Percentiles rank a stretch among this genome's conserved stretches.
phyloP scores from a whole-genome alignment of 2,329 filamentous ascomycete species.

The Cladophialophora yegresii region DNA sequence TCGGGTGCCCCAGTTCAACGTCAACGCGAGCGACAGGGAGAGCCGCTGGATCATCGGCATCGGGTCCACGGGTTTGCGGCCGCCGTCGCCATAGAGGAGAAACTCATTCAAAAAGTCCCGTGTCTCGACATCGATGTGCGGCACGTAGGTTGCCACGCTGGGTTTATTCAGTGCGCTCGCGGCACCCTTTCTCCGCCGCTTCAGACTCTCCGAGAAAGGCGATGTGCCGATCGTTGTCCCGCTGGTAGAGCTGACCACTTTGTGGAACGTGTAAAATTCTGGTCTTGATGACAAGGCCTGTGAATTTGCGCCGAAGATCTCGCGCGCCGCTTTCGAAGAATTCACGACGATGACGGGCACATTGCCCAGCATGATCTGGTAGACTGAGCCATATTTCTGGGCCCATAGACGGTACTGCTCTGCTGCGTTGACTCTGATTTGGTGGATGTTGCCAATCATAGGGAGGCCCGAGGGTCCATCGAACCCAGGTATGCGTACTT shows the following conservation, averaged over 20 bases:
- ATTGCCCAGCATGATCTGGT: slow-evolving; percentile 61
- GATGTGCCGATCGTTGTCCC: slow-evolving; percentile 70
- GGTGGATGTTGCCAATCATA: slow-evolving; percentile 58
- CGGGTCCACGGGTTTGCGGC: slow-evolving; percentile 59
- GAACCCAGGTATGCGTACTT: slow-evolving; percentile 51
- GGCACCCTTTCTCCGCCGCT: slow-evolving; percentile 65
- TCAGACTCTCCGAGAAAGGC: slow-evolving; percentile 66
- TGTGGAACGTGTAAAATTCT: slow-evolving; percentile 63
- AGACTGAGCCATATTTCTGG: slow-evolving; percentile 54
- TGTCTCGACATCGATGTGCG: slow-evolving; percentile 64
- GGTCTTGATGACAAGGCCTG: slow-evolving; percentile 59
- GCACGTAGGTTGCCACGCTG: slow-evolving; percentile 63
- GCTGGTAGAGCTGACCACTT: slow-evolving; percentile 54
- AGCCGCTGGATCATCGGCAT: slow-evolving; percentile 70
- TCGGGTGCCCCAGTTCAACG: slow-evolving; percentile 66
- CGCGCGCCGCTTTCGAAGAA: slow-evolving; percentile 54
- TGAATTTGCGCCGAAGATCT: slow-evolving; percentile 56
- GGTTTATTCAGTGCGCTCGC: slow-evolving; percentile 67
- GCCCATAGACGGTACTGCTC: slow-evolving; percentile 61
- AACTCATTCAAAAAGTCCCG: slow-evolving; percentile 65
- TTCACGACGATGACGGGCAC: slow-evolving; percentile 60
- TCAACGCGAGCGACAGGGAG: slow-evolving; percentile 62
- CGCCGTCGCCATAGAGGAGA: slow-evolving; percentile 59
- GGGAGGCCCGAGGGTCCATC: slow-evolving; percentile 55
- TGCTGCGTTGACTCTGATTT: slow-evolving; percentile 58